phyloP scores from a whole-genome alignment of 2,329 filamentous ascomycete genomes.

The Pochonia chlamydosporia region DNA sequence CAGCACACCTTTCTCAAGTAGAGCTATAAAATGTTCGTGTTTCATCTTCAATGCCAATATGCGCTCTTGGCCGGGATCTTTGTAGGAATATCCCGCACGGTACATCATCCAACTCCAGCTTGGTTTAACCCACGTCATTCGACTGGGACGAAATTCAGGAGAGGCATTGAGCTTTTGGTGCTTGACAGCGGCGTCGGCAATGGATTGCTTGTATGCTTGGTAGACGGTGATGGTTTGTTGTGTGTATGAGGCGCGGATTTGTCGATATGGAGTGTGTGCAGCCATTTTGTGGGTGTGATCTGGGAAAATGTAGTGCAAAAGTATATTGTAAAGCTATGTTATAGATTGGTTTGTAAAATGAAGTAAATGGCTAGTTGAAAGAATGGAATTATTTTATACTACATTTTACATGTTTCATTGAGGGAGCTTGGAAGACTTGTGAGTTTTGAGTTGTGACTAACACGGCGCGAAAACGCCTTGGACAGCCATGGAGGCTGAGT shows the following conservation, averaged over 20 bases:
- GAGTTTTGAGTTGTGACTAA: no score
- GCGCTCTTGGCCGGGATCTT: constrained; percentile 46
- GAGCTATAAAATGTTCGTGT: constrained; percentile 39
- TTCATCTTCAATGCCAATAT: constrained; percentile 53
- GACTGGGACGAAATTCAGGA: constrained; percentile 41
- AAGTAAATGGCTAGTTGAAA: no score
- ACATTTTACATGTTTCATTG: no score
- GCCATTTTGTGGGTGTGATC: neutral
- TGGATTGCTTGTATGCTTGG: constrained; percentile 51
- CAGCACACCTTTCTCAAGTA: constrained; percentile 34
- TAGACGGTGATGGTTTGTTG: constrained; percentile 52
- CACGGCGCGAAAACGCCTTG: no score
- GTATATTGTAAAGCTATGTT: no score
- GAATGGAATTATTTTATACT: no score
- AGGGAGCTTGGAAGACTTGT: no score
- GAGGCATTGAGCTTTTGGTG: constrained; percentile 47
- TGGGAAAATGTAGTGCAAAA: no score
- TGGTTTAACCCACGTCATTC: constrained; percentile 63
- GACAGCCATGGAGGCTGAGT: no score
- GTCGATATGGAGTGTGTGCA: constrained; percentile 30
- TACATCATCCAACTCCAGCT: constrained; percentile 62
- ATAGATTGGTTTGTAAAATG: no score
- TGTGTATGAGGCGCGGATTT: constrained; percentile 48
- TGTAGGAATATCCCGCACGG: constrained; percentile 53
- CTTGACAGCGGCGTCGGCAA: constrained; percentile 46